Evolutionary conservation across 495 filamentous ascomycete genomes (phyloP).

Genomic region (Xanthoparmelia taractica): DNA sequence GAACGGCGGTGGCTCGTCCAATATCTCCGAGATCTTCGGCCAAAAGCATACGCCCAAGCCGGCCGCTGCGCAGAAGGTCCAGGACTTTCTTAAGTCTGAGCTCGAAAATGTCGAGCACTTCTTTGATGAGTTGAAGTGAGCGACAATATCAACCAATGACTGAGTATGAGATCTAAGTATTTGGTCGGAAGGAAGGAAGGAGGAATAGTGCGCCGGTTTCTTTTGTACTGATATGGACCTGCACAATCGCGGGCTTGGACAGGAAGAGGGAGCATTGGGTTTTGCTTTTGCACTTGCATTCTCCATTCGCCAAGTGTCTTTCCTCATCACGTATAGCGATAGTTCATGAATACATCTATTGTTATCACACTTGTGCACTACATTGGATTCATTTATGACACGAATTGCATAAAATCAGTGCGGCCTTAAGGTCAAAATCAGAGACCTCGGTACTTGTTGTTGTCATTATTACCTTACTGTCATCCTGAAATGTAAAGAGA

Average conservation of each 20-base stretch:
- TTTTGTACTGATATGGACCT: constrained; percentile 6
- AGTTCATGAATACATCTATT: neutral
- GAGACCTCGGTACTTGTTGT: neutral
- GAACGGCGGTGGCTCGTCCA: constrained; percentile 93
- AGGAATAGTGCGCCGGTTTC: neutral
- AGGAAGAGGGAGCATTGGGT: constrained; percentile 7
- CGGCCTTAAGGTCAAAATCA: neutral
- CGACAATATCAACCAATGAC: neutral
- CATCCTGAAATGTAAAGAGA: neutral
- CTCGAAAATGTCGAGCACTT: constrained; percentile 36
- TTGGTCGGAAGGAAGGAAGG: neutral
- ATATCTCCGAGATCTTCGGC: constrained; percentile 76
- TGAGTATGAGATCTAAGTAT: neutral
- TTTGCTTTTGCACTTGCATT: constrained; percentile 5
- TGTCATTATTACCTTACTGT: no score
- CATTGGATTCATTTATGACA: neutral
- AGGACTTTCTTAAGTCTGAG: constrained; percentile 44
- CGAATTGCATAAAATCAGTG: neutral
- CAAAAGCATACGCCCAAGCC: constrained; percentile 31
- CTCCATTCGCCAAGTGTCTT: constrained; percentile 1
- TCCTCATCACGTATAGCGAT: neutral
- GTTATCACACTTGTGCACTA: neutral
- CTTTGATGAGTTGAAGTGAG: constrained; percentile 28
- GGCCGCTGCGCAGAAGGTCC: constrained; percentile 43
- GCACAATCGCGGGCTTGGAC: neutral